Evolutionary conservation across 2,329 filamentous ascomycete species (phyloP), one percentile per base, ranked within the genome.

Genomic region (Stachybotrys chartarum): DNA sequence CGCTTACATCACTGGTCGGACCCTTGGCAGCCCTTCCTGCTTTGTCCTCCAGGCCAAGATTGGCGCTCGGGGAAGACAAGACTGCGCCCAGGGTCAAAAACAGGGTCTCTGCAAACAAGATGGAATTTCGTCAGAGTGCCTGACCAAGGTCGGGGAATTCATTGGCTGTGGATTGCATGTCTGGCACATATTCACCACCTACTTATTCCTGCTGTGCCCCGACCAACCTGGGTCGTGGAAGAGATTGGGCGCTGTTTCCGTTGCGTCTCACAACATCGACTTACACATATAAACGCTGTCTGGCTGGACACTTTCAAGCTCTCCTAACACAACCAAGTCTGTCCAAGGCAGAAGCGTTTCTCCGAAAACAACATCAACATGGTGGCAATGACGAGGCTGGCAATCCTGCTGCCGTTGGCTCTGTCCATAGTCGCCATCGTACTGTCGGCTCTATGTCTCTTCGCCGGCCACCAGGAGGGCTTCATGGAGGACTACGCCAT

Each of bases 401-500:
- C 31, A 32, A 17, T 72, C 39, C 56, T 75, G 35, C 44, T 75
- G 18, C 74, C 73, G 51, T 55, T 75, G 58, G 60, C 68, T 30
- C 60, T 74, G 45, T 68, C 70, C 57, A 62, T 75, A 47, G 68
- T 69, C 59, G 70, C 66, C 42, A 70, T 75, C 56, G 64, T 76
- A 44, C 67, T 76, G 17, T 68, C 68, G 16, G 68, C 69, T 48
- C 63, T 76, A n/a, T 66, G 67, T 51, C 68, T 75, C 31, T 73
- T 75, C 58, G 68, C 74, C 35, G 74, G 74, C 14, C 68, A 69
- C 47, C 63, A 74, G 47, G 59, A 70, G 55, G 73, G 73, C 1
- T 74, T 75, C 54, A 70, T 76, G 69, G 74, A 76, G 56, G 71
- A 75, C 45, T 75, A 74, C 60, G 72, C 69, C 53, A 61, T 76